Evolutionary conservation across 1,284 basidiomycete genomes (phyloP).

Genomic region (Ganoderma sinense): DNA sequence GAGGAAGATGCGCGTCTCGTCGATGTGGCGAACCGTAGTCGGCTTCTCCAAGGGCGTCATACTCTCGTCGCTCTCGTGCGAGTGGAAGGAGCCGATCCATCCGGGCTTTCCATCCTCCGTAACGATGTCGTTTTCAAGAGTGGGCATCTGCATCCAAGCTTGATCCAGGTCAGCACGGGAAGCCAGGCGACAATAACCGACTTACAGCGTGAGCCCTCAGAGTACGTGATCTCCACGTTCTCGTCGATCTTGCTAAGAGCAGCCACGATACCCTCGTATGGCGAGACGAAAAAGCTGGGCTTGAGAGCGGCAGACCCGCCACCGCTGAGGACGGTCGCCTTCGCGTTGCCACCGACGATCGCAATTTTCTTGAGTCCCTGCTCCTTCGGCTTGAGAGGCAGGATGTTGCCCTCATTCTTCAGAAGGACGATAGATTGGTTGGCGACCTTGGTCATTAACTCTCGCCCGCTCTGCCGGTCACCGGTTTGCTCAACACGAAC

Average conservation of each 20-base stretch:
- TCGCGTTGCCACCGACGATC: slow-evolving; percentile 81
- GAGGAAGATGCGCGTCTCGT: slow-evolving; percentile 75
- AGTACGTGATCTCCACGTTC: slow-evolving; percentile 64
- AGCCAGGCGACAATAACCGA: slow-evolving; percentile 2
- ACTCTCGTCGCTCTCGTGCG: slow-evolving; percentile 64
- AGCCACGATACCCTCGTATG: slow-evolving; percentile 73
- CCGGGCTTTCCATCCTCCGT: slow-evolving; percentile 65
- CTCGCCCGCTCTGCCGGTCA: slow-evolving; percentile 65
- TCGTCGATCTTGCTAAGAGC: slow-evolving; percentile 50
- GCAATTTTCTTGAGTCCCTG: slow-evolving; percentile 67
- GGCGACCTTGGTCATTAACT: slow-evolving; percentile 69
- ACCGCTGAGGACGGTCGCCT: slow-evolving; percentile 71
- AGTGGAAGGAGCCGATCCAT: slow-evolving; percentile 69
- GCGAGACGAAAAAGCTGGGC: slow-evolving; percentile 75
- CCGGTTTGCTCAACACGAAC: slow-evolving; percentile 69
- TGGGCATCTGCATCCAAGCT: slow-evolving; percentile 70
- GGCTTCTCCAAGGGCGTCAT: slow-evolving; percentile 55
- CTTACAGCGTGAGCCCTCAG: slow-evolving; percentile 67
- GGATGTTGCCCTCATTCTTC: slow-evolving; percentile 67
- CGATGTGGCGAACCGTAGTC: slow-evolving; percentile 54
- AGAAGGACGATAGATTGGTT: slow-evolving; percentile 76
- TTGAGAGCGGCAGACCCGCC: slow-evolving; percentile 81
- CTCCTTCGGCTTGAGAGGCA: slow-evolving; percentile 62
- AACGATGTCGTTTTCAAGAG: slow-evolving; percentile 68
- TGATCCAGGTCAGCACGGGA: slow-evolving; percentile 2